A percentile compares a stretch with the other conserved stretches of the same genome.
Conservation (phyloP, 2,329 filamentous ascomycete species). For the Arthrobotrys pseudoclavata region DNA sequence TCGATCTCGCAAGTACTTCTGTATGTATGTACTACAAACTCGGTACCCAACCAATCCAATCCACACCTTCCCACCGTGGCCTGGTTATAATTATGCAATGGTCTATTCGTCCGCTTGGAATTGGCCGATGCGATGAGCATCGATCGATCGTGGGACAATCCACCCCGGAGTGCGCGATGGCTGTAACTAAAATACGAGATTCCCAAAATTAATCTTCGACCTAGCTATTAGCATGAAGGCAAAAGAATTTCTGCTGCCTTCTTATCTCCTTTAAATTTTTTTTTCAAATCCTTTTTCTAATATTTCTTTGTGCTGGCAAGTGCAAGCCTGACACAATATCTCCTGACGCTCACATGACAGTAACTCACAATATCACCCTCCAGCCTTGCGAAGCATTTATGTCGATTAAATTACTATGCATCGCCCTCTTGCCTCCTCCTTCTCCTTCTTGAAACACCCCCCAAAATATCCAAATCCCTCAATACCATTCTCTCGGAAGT, state of each 20-base stretch:
- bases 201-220: background rate
- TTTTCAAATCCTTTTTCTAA: background rate
- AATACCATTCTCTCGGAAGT: background rate
- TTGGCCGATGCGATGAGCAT: background rate
- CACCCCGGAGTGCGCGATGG: slow-evolving; percentile 9
- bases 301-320: background rate
- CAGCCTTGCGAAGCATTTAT: slow-evolving; percentile 32
- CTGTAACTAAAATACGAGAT: slow-evolving; percentile 21
- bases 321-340: background rate
- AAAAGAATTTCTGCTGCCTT: background rate
- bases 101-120: slow-evolving; percentile 14
- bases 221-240: background rate
- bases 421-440: slow-evolving; percentile 24
- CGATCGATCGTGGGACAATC: slow-evolving; percentile 26
- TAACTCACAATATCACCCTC: background rate
- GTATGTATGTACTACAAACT: background rate
- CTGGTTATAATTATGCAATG: too few species aligned
- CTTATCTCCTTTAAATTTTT: slow-evolving; percentile 2
- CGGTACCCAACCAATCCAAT: background rate
- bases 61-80: background rate
- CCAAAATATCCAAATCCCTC: slow-evolving; percentile 19
- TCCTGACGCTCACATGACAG: slow-evolving; percentile 21
- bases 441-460: slow-evolving; percentile 13
- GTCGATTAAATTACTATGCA: slow-evolving; percentile 17
- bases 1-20: background rate